Evolutionary conservation across 176 grass and related monocot genomes (phyloP), one percentile per base, ranked within the genome.

Genomic region (Oryza rufipogon): DNA sequence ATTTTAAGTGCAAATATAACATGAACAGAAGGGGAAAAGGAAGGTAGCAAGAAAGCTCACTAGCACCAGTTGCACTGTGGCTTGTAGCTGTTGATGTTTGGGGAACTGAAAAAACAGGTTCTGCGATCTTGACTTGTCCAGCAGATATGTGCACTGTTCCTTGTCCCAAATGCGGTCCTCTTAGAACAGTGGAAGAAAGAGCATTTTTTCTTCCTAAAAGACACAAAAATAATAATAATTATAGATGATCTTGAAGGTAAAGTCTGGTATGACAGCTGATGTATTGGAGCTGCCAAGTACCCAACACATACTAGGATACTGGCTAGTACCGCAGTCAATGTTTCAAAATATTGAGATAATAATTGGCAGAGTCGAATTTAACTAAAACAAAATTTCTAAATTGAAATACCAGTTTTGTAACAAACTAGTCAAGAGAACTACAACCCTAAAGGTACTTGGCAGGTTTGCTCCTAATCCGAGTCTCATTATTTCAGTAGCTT

Each of bases 21-120:
- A 76, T 44, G 71, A 52, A 81, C 22, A 23, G 36, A 81, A 77
- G 67, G 1, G 9, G 33, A 41, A 46, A 78, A 78, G 28, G 71
- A 88, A 87, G 54, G 64, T 70, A 78, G 41, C 23, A 46, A 39
- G 38, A 86, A 70, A 75, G 84, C 66, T 84, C 71, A 92, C 87
- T 66, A 68, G 42, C 32, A 68, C 42, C 46, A 66, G 70, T 83
- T 38, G 61, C 64, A 16, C 80, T 60, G 6, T 81, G 33, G 71
- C 22, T 60, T 15, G 56, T 70, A 81, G 48, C 30, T 20, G 14
- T 42, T 79, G 64, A 74, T 23, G 74, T n/a, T 78, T n/a, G 41
- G 11, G 45, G 32, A 20, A 76, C 48, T 66, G 63, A 83, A 56
- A 52, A 14, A n/a, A 9, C 52, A 87, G 64, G 51, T 75, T 58